Conservation (phyloP, 768 basidiomycete genomes). For the Strobilomyces confusus region DNA sequence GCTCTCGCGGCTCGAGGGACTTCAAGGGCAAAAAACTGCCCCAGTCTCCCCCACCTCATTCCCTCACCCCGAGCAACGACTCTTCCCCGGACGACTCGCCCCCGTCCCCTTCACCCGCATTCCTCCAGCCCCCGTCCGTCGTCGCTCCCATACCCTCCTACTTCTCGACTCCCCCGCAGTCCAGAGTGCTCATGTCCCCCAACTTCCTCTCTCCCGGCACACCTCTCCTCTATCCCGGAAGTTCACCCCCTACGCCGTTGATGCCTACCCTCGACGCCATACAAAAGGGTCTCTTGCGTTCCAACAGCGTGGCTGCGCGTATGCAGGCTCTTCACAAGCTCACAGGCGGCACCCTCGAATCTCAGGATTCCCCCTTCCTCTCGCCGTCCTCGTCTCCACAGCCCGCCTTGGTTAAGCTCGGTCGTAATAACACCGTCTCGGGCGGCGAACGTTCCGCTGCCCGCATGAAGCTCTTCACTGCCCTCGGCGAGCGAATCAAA, state of each 20-base stretch:
- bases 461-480: conserved; percentile 61
- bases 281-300: conserved; percentile 76
- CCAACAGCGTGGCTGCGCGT: conserved; percentile 84
- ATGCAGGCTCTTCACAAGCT: conserved; percentile 81
- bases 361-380: conserved; percentile 50
- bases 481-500: conserved; percentile 54
- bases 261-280: conserved; percentile 77
- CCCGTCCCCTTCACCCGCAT: conserved; percentile 27
- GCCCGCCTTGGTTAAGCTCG: conserved; percentile 44
- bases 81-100: conserved; percentile 64
- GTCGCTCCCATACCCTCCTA: conserved; percentile 57
- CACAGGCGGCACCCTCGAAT: conserved; percentile 63
- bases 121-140: conserved; percentile 28
- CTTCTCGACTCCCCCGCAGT: conserved; percentile 43
- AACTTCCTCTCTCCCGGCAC: conserved; percentile 52
- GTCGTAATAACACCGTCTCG: conserved; percentile 77
- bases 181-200: conserved; percentile 39
- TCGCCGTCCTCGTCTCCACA: conserved; percentile 48
- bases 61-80: conserved; percentile 51
- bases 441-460: conserved; percentile 77
- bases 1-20: conserved; percentile 63
- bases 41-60: conserved; percentile 43
- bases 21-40: conserved; percentile 58
- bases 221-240: conserved; percentile 58
- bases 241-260: conserved; percentile 57